Evolutionary conservation across 306 rosid species (phyloP), one percentile per base, ranked within the genome.

Genomic region (Ormosia semicastrata): DNA sequence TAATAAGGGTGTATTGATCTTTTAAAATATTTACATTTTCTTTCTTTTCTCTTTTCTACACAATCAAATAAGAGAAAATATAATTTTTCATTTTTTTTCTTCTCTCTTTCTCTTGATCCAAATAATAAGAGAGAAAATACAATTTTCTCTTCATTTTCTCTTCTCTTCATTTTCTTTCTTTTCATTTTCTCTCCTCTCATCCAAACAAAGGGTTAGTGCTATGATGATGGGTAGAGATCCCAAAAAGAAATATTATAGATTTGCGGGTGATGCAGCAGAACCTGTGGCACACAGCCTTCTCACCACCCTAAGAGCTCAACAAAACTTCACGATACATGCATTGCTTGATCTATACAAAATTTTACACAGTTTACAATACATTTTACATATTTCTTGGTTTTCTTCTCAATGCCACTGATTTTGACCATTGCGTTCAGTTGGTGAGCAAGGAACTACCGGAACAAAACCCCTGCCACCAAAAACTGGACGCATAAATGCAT

Each of bases 391-490:
- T 85, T 46, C 65, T 53, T 5, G 49, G 57, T 79, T 54, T 41
- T 56, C 37, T 75, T 81, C 78, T 87, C 87, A 91, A 2, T 87
- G 90, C 85, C 83, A 84, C 74, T 71, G 90, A 29, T 60, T 14
- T 14, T 4, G 69, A 15, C n/a, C 62, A 44, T 78, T 56, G 56
- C 80, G 73, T 43, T 87, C 91, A 3, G 93, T 87, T 33, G 97
- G 92, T 0, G 96, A 84, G 43, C 87, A 83, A 7, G 96, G 94
- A 69, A 34, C 92, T 46, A 84, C 87, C 2, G 93, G 97, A 88
- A 93, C 98, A 84, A 93, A 93, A 71, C 97, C 98, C 76, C 99
- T 89, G 58, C 99, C 99, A 5, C 99, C 99, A 58, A 96, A 96
- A 74, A 93, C 86, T 8, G 99, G 99, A 15, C 98, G 97, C 99